Evolutionary conservation across 2,329 filamentous ascomycete genomes (phyloP), one percentile per base, ranked within the genome.

Genomic region (Drechslerella coelobrocha): DNA sequence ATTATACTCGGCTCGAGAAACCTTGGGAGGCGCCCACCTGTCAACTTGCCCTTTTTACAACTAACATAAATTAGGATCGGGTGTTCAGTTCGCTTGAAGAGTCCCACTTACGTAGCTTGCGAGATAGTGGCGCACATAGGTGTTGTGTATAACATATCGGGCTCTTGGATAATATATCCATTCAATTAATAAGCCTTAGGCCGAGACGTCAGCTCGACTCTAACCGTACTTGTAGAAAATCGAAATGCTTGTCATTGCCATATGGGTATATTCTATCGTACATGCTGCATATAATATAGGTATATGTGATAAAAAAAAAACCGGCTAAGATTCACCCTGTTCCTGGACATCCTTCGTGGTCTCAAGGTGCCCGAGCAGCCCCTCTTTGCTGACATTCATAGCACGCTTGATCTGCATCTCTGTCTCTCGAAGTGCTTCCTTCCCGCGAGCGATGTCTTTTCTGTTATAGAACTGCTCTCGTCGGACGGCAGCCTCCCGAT

Each of bases 341-440:
- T 61, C 31, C 12, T 14, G n/a, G 2, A 37, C 45, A 23, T 75
- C 61, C 90, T 76, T 71, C 2, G 39, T 21, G 5, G 43, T 45
- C 31, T 71, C 66, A 12, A 71, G 27, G 76, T 90, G 87, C 23
- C 83, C 84, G 75, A 85, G 84, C 73, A 91, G 72, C 0, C 88
- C 89, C 68, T 83, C 84, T 78, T 88, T 90, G 0, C 84, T 83
- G 10, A 91, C 83, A 66, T 83, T 83, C 86, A 90, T 88, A 0
- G 89, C 89, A 72, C 82, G 81, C 76, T 89, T 84, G 61, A 91
- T 79, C 76, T 90, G 87, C 73, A 83, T 81, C 78, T 91, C 88
- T 73, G 88, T 87, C 63, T 89, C 87, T 34, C 85, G 80, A 54
- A 91, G 75, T 47, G 83, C 79, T 0, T 85, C 86, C 75, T 85